These are phyloP conservation scores for Verbascum thapsus DNA, from an alignment of 257 asterid species.

Conservation along the genomic window DNA sequence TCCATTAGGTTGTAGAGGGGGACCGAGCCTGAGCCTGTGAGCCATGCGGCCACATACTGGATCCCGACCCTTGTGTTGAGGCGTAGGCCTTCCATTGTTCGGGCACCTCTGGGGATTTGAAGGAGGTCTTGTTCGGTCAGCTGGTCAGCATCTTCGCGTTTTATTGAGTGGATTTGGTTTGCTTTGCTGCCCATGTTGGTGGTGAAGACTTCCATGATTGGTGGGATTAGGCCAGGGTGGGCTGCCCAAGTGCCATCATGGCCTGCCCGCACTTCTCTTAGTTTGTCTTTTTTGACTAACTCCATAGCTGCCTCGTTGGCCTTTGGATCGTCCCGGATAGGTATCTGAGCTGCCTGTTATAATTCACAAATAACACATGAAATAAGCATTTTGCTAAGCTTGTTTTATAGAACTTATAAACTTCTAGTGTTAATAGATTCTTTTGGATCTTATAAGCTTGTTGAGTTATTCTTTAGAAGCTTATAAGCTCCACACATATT, in stretches of 20 bases:
- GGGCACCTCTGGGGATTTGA: slow-evolving; percentile 66
- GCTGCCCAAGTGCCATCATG: slow-evolving; percentile 99
- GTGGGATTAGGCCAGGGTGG: slow-evolving; percentile 91
- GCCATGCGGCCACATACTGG: slow-evolving; percentile 92
- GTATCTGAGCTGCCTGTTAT: slow-evolving; percentile 94
- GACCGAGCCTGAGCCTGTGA: slow-evolving; percentile 82
- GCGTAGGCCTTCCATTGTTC: slow-evolving; percentile 91
- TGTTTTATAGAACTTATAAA: too few relatives aligned
- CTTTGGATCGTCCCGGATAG: slow-evolving; percentile 70
- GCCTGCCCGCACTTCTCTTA: slow-evolving; percentile 84
- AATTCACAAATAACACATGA: background rate
- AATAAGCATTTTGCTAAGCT: background rate
- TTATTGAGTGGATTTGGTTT: slow-evolving; percentile 65
- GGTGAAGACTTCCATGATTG: slow-evolving; percentile 66
- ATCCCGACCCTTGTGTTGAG: slow-evolving; percentile 91
- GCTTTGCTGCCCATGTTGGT: slow-evolving; percentile 52
- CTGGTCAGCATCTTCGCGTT: slow-evolving; percentile 60
- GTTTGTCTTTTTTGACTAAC: slow-evolving; percentile 72
- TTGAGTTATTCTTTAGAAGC: too few relatives aligned
- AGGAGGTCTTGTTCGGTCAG: slow-evolving; percentile 70
- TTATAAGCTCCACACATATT: too few relatives aligned
- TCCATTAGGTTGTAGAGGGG: slow-evolving; percentile 98
- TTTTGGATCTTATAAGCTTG: too few relatives aligned
- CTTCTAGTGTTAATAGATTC: too few relatives aligned
- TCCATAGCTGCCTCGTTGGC: slow-evolving; percentile 92